Evolutionary conservation across 176 grass and related monocot genomes (phyloP), one percentile per base, ranked within the genome.

Genomic region (Cenchrus fungigraminus): DNA sequence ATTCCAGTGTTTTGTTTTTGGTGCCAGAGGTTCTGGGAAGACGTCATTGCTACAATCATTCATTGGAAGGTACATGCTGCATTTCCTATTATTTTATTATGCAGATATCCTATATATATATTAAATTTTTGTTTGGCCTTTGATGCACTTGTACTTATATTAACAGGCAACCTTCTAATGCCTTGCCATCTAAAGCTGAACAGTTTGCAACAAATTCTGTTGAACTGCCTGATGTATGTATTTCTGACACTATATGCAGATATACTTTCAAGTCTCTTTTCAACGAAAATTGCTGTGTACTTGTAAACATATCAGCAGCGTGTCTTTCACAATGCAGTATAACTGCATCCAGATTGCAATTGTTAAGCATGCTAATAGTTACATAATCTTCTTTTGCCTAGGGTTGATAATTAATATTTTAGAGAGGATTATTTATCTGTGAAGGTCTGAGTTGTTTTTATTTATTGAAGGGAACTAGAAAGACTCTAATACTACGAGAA

Each of bases 1-100:
- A 85, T 89, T 96, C 37, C 91, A 99, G 78, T 99, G 97, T 83
- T 92, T 84, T 82, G 93, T 99, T 74, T 99, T 96, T 68, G 97
- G 97, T 31, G 93, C 97, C 62, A 94, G 84, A 88, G 91, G 89
- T 82, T 73, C 93, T 64, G 97, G 97, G 50, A 99, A 99, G 79
- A 91, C 97, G 43, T 71, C 93, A 45, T 74, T 99, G 77, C 86
- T 99, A 83, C 92, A 94, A 74, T 84, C 93, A 84, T 91, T 99
- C 50, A 77, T 99, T 84, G 97, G 97, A 91, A 99, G 87, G 97
- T 99, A 54, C 49, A 12, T 4, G 22, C 42, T 56, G 9, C 40
- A 45, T 83, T 71, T 79, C 62, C 10, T 31, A 59, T 34, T 74
- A 52, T 60, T 46, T 40, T 83, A 25, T 45, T 25, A 25, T 25